Evolutionary conservation across 345 rosid species (phyloP), one percentile per base, ranked within the genome.

Genomic region (Psidium guajava): DNA sequence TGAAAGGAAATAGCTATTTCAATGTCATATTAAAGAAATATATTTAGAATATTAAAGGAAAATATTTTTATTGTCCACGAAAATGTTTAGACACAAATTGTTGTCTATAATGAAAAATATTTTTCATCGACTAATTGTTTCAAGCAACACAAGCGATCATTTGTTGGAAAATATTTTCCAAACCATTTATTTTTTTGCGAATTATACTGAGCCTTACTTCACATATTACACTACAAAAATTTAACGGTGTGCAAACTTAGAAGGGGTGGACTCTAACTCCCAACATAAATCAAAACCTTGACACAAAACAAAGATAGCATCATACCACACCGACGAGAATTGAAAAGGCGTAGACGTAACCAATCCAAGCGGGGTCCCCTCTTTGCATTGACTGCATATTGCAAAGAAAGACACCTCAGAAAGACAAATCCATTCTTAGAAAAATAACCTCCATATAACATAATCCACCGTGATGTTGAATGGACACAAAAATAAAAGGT

Each of bases 341-440:
- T 61, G 89, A 89, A 93, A 96, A 95, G 86, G 99, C 98, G 81
- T 96, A 96, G 84, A 91, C 51, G 84, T 93, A 95, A 82, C 99
- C 98, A 83, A 93, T 91, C 98, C 96, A 97, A 83, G 98, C 93
- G 59, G 98, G 98, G 87, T 94, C 98, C 56, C 98, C 97, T 83
- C 81, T 91, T 93, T 96, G 98, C 99, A 96, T 94, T 73, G 99
- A 95, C 99, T 97, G 95, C 90, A 92, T 53, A 74, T 6, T 18
- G 47, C 54, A 77, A 36, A 85, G 85, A 24, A 51, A 54, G 55
- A 77, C 51, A 44, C n/a, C 55, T 84, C 61, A 40, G 81, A 51
- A 40, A 75, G 81, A 56, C 49, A 81, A 69, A 44, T 59, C 32
- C 42, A 42, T 8, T 54, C 54, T 80, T 14, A 86, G 42, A 49